phyloP scores from a whole-genome alignment of 495 filamentous ascomycete species.

The Penicillium herquei region DNA sequence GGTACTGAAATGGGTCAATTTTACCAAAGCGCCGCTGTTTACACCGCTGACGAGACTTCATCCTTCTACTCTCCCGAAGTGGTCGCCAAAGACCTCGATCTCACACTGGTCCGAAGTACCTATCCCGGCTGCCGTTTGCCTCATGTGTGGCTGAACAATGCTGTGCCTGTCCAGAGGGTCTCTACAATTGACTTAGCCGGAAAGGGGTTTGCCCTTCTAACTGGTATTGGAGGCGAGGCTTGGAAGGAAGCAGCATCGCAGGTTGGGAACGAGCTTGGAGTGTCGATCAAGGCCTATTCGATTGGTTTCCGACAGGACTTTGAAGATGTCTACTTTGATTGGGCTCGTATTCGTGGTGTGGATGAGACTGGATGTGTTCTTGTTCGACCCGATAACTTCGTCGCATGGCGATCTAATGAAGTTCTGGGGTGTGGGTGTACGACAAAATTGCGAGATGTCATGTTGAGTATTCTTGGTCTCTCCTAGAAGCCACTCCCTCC shows the following conservation, averaged over 20 bases:
- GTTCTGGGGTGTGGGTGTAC: conserved; percentile 10
- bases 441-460: conserved; percentile 13
- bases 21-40: conserved; percentile 36
- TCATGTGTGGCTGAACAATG: conserved; percentile 53
- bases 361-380: conserved; percentile 53
- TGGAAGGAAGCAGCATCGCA: conserved; percentile 48
- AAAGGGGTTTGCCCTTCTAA: conserved; percentile 49
- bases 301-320: conserved; percentile 52
- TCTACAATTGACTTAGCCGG: conserved; percentile 55
- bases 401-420: conserved; percentile 36
- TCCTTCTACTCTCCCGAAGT: conserved; percentile 26
- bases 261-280: conserved; percentile 26
- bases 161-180: conserved; percentile 34
- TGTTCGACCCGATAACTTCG: conserved; percentile 47
- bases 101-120: conserved; percentile 25
- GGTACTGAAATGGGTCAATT: conserved; percentile 53
- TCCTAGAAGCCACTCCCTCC: too few species aligned
- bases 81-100: conserved; percentile 31
- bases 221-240: conserved; percentile 45
- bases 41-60: conserved; percentile 33
- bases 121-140: conserved; percentile 52
- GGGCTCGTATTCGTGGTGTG: conserved; percentile 42
- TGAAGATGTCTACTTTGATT: conserved; percentile 54
- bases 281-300: conserved; percentile 40
- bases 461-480: conserved; percentile 15